Evolutionary conservation across 2,329 filamentous ascomycete genomes (phyloP).

Genomic region (Penicillium fuscoglaucum): DNA sequence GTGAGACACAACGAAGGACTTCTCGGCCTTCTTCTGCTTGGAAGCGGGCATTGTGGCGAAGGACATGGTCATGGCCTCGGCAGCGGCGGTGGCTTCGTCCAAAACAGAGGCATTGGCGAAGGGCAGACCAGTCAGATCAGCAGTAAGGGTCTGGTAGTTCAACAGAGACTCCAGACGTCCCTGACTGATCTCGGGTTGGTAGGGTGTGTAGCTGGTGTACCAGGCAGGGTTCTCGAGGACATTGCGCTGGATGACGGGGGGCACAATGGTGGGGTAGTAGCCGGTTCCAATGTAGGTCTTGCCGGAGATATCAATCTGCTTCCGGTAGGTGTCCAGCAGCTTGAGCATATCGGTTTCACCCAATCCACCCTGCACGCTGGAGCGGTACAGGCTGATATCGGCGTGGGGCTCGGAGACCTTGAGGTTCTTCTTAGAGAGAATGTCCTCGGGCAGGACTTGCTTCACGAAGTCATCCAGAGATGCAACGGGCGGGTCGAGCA

Average conservation of each 20-base stretch:
- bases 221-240: conserved; percentile 89
- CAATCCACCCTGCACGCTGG: conserved; percentile 47
- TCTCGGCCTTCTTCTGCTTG: conserved; percentile 71
- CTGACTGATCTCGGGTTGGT: conserved; percentile 96
- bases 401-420: conserved; percentile 54
- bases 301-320: conserved; percentile 61
- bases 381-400: conserved; percentile 43
- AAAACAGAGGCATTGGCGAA: conserved; percentile 89
- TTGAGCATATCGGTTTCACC: conserved; percentile 48
- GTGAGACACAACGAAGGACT: conserved; percentile 81
- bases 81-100: conserved; percentile 88
- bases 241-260: conserved; percentile 89
- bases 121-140: conserved; percentile 80
- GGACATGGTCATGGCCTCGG: conserved; percentile 94
- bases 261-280: conserved; percentile 84
- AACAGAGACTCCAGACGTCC: conserved; percentile 86
- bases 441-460: conserved; percentile 78
- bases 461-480: conserved; percentile 79
- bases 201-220: conserved; percentile 98
- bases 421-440: conserved; percentile 67
- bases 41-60: conserved; percentile 71
- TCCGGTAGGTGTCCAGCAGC: conserved; percentile 42
- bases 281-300: conserved; percentile 77
- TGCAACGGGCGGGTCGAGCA: conserved; percentile 70
- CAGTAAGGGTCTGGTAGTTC: conserved; percentile 93